phyloP scores from a whole-genome alignment of 2,329 filamentous ascomycete species.

The Ascochyta koolunga region DNA sequence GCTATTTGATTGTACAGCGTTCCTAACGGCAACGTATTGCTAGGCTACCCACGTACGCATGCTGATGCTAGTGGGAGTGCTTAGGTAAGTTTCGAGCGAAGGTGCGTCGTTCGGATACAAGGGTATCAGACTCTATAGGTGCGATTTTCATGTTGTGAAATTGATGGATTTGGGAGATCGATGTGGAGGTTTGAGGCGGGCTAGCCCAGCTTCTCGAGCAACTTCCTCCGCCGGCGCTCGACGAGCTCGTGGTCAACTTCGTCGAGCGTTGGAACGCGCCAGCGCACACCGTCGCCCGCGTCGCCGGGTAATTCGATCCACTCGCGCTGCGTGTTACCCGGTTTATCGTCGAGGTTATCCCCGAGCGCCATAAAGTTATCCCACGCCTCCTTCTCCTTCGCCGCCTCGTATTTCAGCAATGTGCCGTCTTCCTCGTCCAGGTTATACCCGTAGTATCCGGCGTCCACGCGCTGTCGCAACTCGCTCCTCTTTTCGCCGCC shows the following conservation, averaged over 20 bases:
- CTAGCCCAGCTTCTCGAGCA: constrained; percentile 78
- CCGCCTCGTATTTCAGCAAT: constrained; percentile 78
- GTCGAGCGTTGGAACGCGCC: constrained; percentile 83
- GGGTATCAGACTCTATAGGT: too few species aligned
- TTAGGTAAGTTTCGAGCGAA: too few species aligned
- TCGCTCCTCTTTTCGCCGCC: constrained; percentile 72
- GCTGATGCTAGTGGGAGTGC: too few species aligned
- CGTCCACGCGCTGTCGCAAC: constrained; percentile 79
- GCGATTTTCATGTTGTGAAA: too few species aligned
- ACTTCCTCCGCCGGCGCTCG: constrained; percentile 78
- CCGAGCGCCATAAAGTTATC: constrained; percentile 68
- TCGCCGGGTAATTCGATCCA: constrained; percentile 92
- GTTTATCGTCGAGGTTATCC: constrained; percentile 50
- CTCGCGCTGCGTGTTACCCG: constrained; percentile 38
- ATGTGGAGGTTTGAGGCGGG: too few species aligned
- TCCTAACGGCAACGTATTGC: too few species aligned
- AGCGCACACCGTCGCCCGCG: constrained; percentile 77
- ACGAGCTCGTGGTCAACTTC: constrained; percentile 95
- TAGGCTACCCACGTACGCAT: too few species aligned
- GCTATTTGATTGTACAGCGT: too few species aligned
- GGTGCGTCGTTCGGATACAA: too few species aligned
- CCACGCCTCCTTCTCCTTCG: constrained; percentile 81
- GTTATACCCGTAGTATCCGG: constrained; percentile 94
- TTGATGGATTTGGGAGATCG: too few species aligned
- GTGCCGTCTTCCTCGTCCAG: constrained; percentile 88